Conservation (phyloP, 176 grass and related monocot species). For the Aegilops umbellulata region DNA sequence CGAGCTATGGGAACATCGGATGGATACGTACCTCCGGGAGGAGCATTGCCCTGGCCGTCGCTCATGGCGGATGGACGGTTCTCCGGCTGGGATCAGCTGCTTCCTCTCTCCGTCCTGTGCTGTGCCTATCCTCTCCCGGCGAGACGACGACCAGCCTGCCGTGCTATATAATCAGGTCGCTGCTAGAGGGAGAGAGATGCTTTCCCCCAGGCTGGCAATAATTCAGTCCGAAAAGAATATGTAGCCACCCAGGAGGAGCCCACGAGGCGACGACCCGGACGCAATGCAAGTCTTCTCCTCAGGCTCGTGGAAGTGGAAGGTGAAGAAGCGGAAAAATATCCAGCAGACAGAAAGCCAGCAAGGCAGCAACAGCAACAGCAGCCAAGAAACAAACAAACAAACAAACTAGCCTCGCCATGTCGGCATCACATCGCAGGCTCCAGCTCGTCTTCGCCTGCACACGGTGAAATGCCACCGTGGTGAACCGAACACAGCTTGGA, state of each 20-base stretch:
- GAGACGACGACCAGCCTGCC: background rate
- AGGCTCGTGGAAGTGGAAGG: background rate
- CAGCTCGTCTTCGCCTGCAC: background rate
- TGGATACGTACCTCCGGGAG: constrained; percentile 24
- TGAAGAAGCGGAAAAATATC: background rate
- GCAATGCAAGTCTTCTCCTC: background rate
- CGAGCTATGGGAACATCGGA: background rate
- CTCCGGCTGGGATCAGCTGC: background rate
- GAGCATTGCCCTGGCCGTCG: background rate
- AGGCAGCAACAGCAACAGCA: background rate
- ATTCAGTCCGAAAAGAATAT: background rate
- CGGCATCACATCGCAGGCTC: background rate
- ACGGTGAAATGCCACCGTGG: background rate
- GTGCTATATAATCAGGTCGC: background rate
- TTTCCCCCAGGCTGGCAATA: constrained; percentile 15
- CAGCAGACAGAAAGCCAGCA: background rate
- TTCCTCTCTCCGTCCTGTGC: background rate
- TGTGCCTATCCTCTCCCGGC: background rate
- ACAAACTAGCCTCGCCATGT: background rate
- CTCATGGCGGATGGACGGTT: constrained; percentile 23
- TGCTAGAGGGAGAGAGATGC: background rate
- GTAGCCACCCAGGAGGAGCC: background rate
- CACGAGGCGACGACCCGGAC: background rate
- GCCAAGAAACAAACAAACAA: background rate
- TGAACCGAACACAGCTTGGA: background rate